Percentiles rank a stretch among this genome's conserved stretches.
phyloP scores from a whole-genome alignment of 768 basidiomycete species.

The Leccinellum luteum region DNA sequence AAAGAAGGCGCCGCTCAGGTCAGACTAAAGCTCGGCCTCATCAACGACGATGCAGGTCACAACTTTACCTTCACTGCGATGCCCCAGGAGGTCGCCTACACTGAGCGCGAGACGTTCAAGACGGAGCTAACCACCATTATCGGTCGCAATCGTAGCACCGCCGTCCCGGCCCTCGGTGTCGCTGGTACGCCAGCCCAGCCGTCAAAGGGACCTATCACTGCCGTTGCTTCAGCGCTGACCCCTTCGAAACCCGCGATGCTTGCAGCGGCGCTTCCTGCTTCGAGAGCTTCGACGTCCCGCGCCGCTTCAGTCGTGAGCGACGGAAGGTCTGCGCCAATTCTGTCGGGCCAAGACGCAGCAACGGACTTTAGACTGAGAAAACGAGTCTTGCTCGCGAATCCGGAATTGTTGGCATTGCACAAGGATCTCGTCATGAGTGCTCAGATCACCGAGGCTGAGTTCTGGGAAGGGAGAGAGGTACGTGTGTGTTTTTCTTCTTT shows the following conservation, averaged over 20 bases:
- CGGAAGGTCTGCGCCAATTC: constrained; percentile 45
- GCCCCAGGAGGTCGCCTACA: constrained; percentile 56
- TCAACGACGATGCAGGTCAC: constrained; percentile 69
- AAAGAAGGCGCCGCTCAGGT: constrained; percentile 82
- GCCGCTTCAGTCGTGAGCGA: constrained; percentile 62
- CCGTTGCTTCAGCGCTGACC: constrained; percentile 5
- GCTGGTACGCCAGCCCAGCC: constrained; percentile 19
- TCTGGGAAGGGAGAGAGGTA: constrained; percentile 97
- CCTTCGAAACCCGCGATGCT: constrained; percentile 33
- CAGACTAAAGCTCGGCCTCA: constrained; percentile 69
- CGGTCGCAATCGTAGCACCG: constrained; percentile 58
- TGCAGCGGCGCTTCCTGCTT: constrained; percentile 22
- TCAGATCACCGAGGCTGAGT: constrained; percentile 89
- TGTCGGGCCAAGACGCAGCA: constrained; percentile 56
- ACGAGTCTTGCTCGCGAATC: constrained; percentile 72
- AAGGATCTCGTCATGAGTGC: constrained; percentile 83
- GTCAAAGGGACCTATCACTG: constrained; percentile 25
- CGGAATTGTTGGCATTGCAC: constrained; percentile 79
- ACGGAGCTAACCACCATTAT: constrained; percentile 74
- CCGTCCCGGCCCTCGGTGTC: constrained; percentile 9
- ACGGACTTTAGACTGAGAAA: constrained; percentile 74
- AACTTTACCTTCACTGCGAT: constrained; percentile 75
- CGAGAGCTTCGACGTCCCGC: constrained; percentile 54
- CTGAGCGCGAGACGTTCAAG: constrained; percentile 83
- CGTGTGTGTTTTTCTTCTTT: not conserved